Evolutionary conservation across 192 early-diverging fungal species (phyloP), one percentile per base, ranked within the genome.

Genomic region (Coemansia sp.): DNA sequence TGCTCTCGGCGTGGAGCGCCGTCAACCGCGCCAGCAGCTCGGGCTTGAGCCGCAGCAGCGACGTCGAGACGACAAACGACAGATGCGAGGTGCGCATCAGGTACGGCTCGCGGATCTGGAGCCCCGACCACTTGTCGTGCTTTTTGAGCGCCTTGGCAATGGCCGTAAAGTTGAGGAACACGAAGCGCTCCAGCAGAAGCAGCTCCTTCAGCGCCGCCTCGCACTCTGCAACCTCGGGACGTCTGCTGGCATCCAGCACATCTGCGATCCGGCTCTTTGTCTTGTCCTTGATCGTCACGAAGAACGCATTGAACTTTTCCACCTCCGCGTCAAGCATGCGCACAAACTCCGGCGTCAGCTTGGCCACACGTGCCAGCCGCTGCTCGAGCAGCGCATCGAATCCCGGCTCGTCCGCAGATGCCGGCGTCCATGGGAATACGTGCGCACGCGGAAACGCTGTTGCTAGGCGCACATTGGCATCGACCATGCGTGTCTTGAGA

Each of bases 121-220:
- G 82, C 0, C 92, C 93, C 0, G 91, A 90, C 85, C 91, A 91
- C 64, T 91, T 87, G 77, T 94, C 93, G 72, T 89, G 87, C 68
- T 95, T 95, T 70, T 95, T 95, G 53, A 95, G 83, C 39, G 93
- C 93, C 84, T 95, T 95, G 54, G 89, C 86, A 41, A 95, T 87
- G 32, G 90, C 93, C 0, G 92, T 94, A 56, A 92, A 93, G 52
- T 93, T 95, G 42, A 95, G 81, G 61, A 94, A 92, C 50, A 92
- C 91, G 75, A 90, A 94, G 52, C 85, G 81, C 81, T 95, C 92
- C 18, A 94, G 84, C 64, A 83, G 86, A 48, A 94, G 77, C 43
- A 93, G 83, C 26, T 82, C 83, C 63, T 87, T 79, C 61, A 93
- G 72, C 9, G 90, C 72, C 5, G 68, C 56, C 61, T 83, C 65